Evolutionary conservation across 371 early-diverging fungal genomes (phyloP).

Genomic region (Haplosporangium sp.): DNA sequence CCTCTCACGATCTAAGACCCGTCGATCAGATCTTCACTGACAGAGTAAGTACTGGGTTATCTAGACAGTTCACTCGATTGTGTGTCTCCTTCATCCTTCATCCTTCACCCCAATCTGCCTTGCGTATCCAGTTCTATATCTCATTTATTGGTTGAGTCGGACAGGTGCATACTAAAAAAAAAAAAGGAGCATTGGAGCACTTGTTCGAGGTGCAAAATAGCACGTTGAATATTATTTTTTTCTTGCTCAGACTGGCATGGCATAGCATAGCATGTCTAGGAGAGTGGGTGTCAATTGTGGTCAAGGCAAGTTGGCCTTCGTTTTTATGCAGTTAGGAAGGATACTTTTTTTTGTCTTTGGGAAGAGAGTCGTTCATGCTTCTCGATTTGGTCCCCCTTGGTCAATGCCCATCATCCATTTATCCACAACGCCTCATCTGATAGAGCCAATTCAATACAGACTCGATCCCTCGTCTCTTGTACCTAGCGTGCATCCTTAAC

Average conservation of each 20-base stretch:
- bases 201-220: neutral
- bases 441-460: neutral
- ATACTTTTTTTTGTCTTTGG: neutral
- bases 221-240: too few species aligned
- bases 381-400: neutral
- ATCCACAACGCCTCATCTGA: too few species aligned
- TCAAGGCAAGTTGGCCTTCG: neutral
- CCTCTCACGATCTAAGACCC: too few species aligned
- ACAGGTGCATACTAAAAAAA: neutral
- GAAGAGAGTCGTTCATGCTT: neutral
- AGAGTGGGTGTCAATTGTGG: neutral
- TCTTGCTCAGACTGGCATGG: too few species aligned
- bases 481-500: conserved; percentile 15
- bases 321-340: neutral
- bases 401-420: neutral
- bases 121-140: neutral
- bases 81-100: too few species aligned
- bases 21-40: too few species aligned
- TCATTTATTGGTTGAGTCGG: neutral
- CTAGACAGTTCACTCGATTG: too few species aligned
- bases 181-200: neutral
- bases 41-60: neutral
- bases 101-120: neutral
- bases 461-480: conserved; percentile 2
- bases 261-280: neutral